Base-by-base conservation (phyloP, 129 eudicot genomes). In the Flaveria linearis region DNA sequence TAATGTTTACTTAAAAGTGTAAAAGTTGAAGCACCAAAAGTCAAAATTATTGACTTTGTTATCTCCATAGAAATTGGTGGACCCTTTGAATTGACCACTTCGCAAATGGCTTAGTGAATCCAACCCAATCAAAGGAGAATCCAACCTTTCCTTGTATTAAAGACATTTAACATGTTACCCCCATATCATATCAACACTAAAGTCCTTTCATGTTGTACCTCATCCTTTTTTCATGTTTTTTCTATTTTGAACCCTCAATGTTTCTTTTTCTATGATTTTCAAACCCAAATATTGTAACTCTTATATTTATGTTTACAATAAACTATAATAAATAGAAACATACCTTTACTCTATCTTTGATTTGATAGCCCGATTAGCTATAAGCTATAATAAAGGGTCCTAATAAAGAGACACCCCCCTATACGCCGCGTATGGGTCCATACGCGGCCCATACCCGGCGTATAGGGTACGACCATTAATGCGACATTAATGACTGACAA, bases 81-180 rank as follows among this genome's bases (percentile, higher is more conserved):
- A 51, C 73, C 68, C n/a, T 79, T 65, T 63, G 28, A 79, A 52
- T 79, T 63, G 65, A 50, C 78, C 74, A 72, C 53, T 79, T 39
- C 22, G 41, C 57, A 71, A 61, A 36, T 18, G 36, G 57, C n/a
- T 79, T 72, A 49, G 73, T 79, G 78, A 79, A 33, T 79, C 82
- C 78, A 72, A 71, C 26, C 73, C 66, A 72, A 49, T 64, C 68
- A 18, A 71, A 28, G 62, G 72, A 71, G 83, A 62, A 72, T 51
- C 73, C 73, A 79, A 73, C 78, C 83, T 39, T 72, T 71, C 77
- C 72, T 71, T 61, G 4, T 61, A 71, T 71, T 63, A 79, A 79
- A 79, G 82, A 71, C 82, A 71, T 78, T 79, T 62, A 63, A 79
- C 60, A 72, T 79, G 78, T 71, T 72, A 50, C 46, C 67, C 65